Base-by-base conservation (phyloP, 495 filamentous ascomycete genomes). In the Aspergillus panamensis region DNA sequence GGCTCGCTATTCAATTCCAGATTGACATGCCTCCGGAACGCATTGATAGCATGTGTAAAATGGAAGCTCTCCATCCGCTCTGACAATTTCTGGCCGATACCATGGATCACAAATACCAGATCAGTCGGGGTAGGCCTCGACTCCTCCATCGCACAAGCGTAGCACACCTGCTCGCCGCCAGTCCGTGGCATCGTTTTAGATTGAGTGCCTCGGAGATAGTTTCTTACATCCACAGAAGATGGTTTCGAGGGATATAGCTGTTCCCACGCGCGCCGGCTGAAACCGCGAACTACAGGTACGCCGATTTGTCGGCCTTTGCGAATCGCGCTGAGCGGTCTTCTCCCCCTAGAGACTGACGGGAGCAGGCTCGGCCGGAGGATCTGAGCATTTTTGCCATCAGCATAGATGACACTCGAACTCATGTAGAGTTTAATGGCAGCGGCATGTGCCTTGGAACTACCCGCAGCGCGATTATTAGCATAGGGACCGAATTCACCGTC, bases 11-110 rank as follows among this genome's bases (percentile, higher is more conserved):
- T 83, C 25, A 96, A 79, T 66, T 97, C 93, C 48, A 93, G 77
- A 60, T 96, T 96, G 48, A 97, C 77, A 12, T 86, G 80, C 53
- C 92, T 83, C n/a, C 94, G 84, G 57, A 98, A 92, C 0, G 86
- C 80, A 63, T 96, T 97, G 65, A 97, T 92, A 3, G 90, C 88
- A 67, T 97, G 92, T 0, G 94, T 97, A 66, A 98, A 98, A 65
- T 96, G 89, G 62, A 90, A 98, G 68, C 91, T 96, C 67, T 97
- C 94, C 48, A 98, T 88, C 14, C 92, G 81, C 63, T 98, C 91
- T 0, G 91, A 94, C n/a, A 97, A 76, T 66, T 97, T 97, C 68
- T 98, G 94, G 0, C 94, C 94, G 50, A 98, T 97, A 12, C 92
- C 94, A 68, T 98, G 94, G 44, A 95, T 90, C 20, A 97, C 88